Evolutionary conservation across 116 monocot genomes (phyloP), one percentile per base, ranked within the genome.

Genomic region (Phalaenopsis hybrid): DNA sequence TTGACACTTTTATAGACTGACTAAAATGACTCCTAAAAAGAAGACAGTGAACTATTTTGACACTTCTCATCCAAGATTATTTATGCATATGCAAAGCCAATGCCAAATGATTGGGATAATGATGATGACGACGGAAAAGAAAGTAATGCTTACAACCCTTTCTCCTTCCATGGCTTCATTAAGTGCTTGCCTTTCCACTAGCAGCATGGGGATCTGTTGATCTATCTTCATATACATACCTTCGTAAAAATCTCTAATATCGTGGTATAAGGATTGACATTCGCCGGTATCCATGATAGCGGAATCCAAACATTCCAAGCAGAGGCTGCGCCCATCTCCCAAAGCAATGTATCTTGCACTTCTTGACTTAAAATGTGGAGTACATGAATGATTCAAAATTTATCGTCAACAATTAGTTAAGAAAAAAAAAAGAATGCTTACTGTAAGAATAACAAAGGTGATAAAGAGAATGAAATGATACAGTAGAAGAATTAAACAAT

Each of bases 131-230:
- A 63, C 4, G 63, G 5, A 2, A 55, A 16, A 69, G 23, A 77
- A 85, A 74, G 41, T 17, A 48, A 78, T 67, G 57, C 86, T 51
- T 79, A 94, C 94, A 84, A 89, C 92, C 17, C 90, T 96, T 80
- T 94, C 96, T 75, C 92, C 94, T 94, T 92, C 94, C 85, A 96
- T 91, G 75, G 96, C 96, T 89, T 96, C 94, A 81, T 96, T 96
- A 75, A 96, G 96, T 44, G 94, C 96, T 79, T 96, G 92, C 55
- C 96, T 92, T 84, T 96, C 92, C 31, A 96, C 96, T 81, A 96
- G 85, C 52, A 96, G 91, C 96, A 96, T 96, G 31, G 94, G 96
- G 61, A 96, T 96, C 83, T 96, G 94, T 55, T 96, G 96, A 80
- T 96, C 96, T 50, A 96, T 85, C 77, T 86, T 91, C 96, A 96